Conservation (phyloP, 2,329 filamentous ascomycete species). For the Zelopaecilomyces penicillatus region DNA sequence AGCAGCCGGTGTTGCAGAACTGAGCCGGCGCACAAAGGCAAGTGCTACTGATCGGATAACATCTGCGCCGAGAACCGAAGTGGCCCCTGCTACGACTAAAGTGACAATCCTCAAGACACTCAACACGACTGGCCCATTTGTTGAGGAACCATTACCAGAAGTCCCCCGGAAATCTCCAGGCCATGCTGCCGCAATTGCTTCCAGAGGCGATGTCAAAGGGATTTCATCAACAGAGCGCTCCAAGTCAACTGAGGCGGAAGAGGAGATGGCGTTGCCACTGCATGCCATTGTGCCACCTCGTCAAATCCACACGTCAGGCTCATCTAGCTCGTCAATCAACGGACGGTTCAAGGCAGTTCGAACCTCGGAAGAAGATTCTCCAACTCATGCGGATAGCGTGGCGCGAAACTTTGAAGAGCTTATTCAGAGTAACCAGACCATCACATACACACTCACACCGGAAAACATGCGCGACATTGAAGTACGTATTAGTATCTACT, state of each 20-base stretch:
- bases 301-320: slow-evolving; percentile 40
- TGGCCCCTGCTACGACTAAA: slow-evolving; percentile 22
- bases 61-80: slow-evolving; percentile 7
- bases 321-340: slow-evolving; percentile 34
- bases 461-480: slow-evolving; percentile 71
- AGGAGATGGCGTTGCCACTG: slow-evolving; percentile 17
- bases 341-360: slow-evolving; percentile 43
- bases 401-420: slow-evolving; percentile 67
- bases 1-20: not conserved
- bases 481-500: slow-evolving; percentile 36
- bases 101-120: slow-evolving; percentile 25
- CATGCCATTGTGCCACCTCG: slow-evolving; percentile 21
- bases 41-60: slow-evolving; percentile 15
- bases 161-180: slow-evolving; percentile 23
- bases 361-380: slow-evolving; percentile 49
- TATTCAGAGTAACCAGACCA: slow-evolving; percentile 73
- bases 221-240: slow-evolving; percentile 31
- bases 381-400: slow-evolving; percentile 46
- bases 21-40: slow-evolving; percentile 7
- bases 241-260: slow-evolving; percentile 26
- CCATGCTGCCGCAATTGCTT: slow-evolving; percentile 16
- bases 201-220: slow-evolving; percentile 26
- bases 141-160: slow-evolving; percentile 24
- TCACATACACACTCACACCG: slow-evolving; percentile 75
- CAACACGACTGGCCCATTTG: slow-evolving; percentile 21